Conservation (phyloP, 2,329 filamentous ascomycete genomes). For the Tolypocladium ophioglossoides region DNA sequence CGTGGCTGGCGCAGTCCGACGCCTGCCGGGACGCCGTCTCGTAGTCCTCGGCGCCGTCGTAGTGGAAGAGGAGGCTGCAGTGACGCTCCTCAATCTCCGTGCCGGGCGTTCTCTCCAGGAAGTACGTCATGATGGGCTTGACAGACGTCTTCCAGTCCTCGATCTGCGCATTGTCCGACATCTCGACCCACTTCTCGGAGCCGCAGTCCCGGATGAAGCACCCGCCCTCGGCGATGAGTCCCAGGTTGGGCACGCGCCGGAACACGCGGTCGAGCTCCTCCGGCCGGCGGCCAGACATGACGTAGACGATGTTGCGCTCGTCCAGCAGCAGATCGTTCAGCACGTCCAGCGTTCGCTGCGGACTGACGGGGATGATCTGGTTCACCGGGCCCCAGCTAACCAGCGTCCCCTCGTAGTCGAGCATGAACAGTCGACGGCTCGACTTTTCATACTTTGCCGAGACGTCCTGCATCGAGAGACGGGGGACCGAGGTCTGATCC, state of each 20-base stretch:
- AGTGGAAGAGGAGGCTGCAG: constrained; percentile 85
- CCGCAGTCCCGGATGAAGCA: constrained; percentile 73
- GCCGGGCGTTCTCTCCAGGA: constrained; percentile 79
- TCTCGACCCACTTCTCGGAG: constrained; percentile 61
- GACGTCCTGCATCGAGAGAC: constrained; percentile 60
- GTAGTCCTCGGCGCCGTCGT: constrained; percentile 70
- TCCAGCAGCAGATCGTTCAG: constrained; percentile 74
- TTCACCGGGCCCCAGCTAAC: constrained; percentile 78
- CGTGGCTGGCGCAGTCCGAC: constrained; percentile 83
- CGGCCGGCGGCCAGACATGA: constrained; percentile 83
- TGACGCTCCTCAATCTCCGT: constrained; percentile 85
- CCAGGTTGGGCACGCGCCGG: constrained; percentile 69
- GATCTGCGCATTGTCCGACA: constrained; percentile 62
- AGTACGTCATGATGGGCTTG: constrained; percentile 75
- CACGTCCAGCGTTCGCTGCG: constrained; percentile 70
- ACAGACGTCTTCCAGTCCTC: constrained; percentile 76
- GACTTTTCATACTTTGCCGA: constrained; percentile 55
- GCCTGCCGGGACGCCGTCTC: constrained; percentile 68
- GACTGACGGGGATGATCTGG: constrained; percentile 76
- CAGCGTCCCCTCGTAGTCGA: constrained; percentile 90
- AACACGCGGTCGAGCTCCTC: constrained; percentile 85
- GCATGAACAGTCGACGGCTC: constrained; percentile 66
- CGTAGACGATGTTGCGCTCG: constrained; percentile 74
- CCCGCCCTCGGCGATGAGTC: constrained; percentile 89
- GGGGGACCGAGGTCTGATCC: constrained; percentile 77